Base-by-base conservation (phyloP, 129 eudicot genomes). In the Ambrosia artemisiifolia region DNA sequence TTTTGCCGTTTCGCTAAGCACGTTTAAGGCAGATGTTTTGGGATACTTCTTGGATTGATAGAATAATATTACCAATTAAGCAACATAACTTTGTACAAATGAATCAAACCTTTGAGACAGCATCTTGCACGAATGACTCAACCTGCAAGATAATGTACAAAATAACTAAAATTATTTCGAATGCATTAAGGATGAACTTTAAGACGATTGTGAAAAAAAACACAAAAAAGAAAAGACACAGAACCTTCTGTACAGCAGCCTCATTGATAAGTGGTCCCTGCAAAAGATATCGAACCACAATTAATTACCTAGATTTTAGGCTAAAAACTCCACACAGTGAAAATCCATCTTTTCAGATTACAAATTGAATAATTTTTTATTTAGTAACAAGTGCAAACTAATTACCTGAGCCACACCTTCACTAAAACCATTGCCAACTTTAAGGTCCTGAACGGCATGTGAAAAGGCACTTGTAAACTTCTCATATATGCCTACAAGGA, bases 241-340 rank as follows among this genome's bases (percentile, higher is more conserved):
- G 30, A 72, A 93, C 98, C 96, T 94, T 94, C 66, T 88, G 82
- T 47, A 90, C 84, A 69, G 99, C 97, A 46, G 96, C 91, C 75
- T 90, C 91, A 71, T 88, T 94, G 47, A 94, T 90, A 71, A 94
- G 91, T 63, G 99, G 99, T 20, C 99, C 99, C 96, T 94, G 85
- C 67, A 67, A 74, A 59, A 82, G 63, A 67, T 48, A 62, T 35
- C 36, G 4, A 70, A 38, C 38, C 36, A 70, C 33, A 55, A 64
- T 43, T 35, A 72, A 1, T 62, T 46, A 17, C 42, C 28, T 16
- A 51, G 56, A 50, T 48, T 65, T 32, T 11, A 9, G 18, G 28
- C 28, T 24, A 24, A 24, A 24, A 24, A 24, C 28, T 24, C 1
- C 28, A 24, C 28, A 24, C 28, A 24, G 28, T 24, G 28, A 24